These are phyloP conservation scores for Solanum chmielewskii DNA, from an alignment of 257 asterid genomes.

Conservation along the genomic window DNA sequence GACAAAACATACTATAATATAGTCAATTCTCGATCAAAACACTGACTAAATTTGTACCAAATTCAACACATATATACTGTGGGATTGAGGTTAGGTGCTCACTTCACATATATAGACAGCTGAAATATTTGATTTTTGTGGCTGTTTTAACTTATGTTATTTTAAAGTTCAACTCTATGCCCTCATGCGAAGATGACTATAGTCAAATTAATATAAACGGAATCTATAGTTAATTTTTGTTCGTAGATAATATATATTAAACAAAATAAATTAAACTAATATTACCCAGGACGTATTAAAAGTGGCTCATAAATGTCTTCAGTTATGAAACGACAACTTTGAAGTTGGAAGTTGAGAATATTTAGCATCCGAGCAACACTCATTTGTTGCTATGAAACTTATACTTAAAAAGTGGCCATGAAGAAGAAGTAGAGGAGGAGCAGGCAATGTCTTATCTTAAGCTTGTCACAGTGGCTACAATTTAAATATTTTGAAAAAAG, in stretches of 20 bases:
- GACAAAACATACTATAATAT: not conserved
- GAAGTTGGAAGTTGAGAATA: not conserved
- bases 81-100: not conserved
- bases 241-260: no score
- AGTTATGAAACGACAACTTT: not conserved
- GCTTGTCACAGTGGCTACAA: not conserved
- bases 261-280: rapidly evolving
- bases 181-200: not conserved
- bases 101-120: not conserved
- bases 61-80: not conserved
- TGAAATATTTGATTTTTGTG: not conserved
- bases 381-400: not conserved
- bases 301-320: not conserved
- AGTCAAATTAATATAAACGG: not conserved
- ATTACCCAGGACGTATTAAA: not conserved
- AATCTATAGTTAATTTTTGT: not conserved
- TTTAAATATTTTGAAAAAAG: not conserved
- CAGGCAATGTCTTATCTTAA: not conserved
- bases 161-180: not conserved
- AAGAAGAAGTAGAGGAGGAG: not conserved
- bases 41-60: not conserved
- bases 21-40: not conserved
- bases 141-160: not conserved
- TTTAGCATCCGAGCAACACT: not conserved
- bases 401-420: not conserved